Evolutionary conservation across 441 rosid species (phyloP).

Genomic region (Aquilaria agallochum): DNA sequence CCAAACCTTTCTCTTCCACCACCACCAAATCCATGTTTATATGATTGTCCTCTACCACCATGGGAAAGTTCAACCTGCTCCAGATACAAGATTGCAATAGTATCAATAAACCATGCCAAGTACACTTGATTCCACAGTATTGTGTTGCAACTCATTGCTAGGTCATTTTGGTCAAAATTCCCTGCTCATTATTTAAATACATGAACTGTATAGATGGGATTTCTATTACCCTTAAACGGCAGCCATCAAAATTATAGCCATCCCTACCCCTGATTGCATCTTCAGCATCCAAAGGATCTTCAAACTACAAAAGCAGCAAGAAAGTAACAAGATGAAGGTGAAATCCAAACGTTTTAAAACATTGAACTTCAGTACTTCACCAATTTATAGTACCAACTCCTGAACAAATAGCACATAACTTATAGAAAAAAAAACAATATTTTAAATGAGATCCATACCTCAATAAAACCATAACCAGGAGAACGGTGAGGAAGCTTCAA

Average conservation of each 20-base stretch:
- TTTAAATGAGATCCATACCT: slow-evolving; percentile 19
- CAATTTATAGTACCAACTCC: not conserved
- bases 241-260: slow-evolving; percentile 49
- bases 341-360: too few species aligned
- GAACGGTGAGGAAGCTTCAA: slow-evolving; percentile 41
- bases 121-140: too few species aligned
- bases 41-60: slow-evolving; percentile 30
- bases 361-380: too few species aligned
- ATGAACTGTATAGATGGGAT: not conserved
- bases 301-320: slow-evolving; percentile 27
- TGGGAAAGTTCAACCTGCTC: slow-evolving; percentile 42
- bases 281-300: slow-evolving; percentile 38
- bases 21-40: slow-evolving; percentile 26
- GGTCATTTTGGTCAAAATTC: too few species aligned
- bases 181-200: too few species aligned
- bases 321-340: not conserved
- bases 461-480: slow-evolving; percentile 44
- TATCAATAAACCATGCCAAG: not conserved
- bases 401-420: not conserved
- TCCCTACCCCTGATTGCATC: slow-evolving; percentile 45
- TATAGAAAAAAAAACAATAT: too few species aligned
- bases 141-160: too few species aligned
- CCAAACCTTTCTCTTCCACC: slow-evolving; percentile 36
- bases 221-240: slow-evolving; percentile 28
- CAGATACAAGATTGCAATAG: slow-evolving; percentile 5